Base-by-base conservation (phyloP, 495 filamentous ascomycete species). In the Symbiotaphrina buchneri region DNA sequence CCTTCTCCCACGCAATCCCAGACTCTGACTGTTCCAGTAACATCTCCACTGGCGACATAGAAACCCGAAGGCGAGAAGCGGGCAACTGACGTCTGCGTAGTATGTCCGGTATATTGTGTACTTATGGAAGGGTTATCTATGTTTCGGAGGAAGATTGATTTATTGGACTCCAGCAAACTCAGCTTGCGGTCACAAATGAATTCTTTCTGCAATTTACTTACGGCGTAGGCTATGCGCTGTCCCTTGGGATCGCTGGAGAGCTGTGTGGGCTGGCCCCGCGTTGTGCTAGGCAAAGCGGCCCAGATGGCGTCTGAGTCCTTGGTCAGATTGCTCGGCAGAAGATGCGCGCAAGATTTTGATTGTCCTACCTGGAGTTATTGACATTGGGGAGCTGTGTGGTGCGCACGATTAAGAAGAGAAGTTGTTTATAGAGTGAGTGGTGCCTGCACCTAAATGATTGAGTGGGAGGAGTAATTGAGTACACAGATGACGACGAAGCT, bases 61-160 rank as follows among this genome's bases (percentile, higher is more conserved):
- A 76, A 95, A 24, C 90, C 87, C 6, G 79, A 91, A 2, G 87
- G 87, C 3, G 90, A 72, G 55, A 97, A 94, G 24, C 79, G 78
- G 26, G 90, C 87, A 36, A 95, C 83, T 4, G 81, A 93, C 0
- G 83, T 85, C 31, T 68, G 65, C 20, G 74, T 58, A 17, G 81
- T 93, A 54, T 97, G 87, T 41, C 71, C 66, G 15, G 74, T 85
- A 54, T 97, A 95, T 52, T 95, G 83, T 39, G 71, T 76, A 48
- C 69, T 66, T 27, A 68, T 43, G 30, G 77, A 61, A 29, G 90
- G 85, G 49, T 91, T 56, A 50, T 94, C 84, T 56, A 97, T 85
- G 22, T 66, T 78, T 33, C 87, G 81, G 13, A 95, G 53, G 55
- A 92, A 95, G 47, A 94, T 73, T 24, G 85, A 94, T 63, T 95